Base-by-base conservation (phyloP, 805 yeast species). In the Kodamaea jinghongensis region DNA sequence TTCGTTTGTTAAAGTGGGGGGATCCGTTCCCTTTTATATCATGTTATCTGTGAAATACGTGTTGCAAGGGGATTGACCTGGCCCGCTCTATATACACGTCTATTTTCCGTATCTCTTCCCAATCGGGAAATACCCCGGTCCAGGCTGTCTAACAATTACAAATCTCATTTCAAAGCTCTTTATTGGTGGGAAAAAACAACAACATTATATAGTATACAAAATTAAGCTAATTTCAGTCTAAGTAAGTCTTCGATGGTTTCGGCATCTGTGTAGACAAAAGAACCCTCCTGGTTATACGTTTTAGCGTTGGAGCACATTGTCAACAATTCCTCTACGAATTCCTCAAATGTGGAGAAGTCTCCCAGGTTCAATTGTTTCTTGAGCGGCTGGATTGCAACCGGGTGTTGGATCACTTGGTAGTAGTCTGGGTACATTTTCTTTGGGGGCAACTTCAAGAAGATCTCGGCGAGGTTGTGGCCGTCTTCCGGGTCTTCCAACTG, bases 361-460 rank as follows among this genome's bases (percentile, higher is more conserved):
- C 60, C 67, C 34, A 58, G 60, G 23, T 69, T 66, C 39, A 81
- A 52, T 38, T 70, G 70, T 60, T 76, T 79, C 43, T 64, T 67
- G 39, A 84, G 65, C 47, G 71, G 78, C 37, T 68, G 67, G 36
- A 85, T 59, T 2, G 89, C 73, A 16, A 81, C 75, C 2, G 90
- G 89, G 39, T 63, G 61, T 46, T 66, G 61, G 51, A 85, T 82
- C 39, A 79, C 66, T 50, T 71, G 66, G 56, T 83, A 91, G 59
- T 91, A 91, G 61, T 91, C 97, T 0, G 96, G 93, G 58, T 88
- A 91, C 39, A 79, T 56, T 57, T 76, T 76, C 47, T 76, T 75
- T 0, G 90, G 75, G 3, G 98, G 98, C 38, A 84, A 66, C 33
- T 72, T 77, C 51, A 79, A 56, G 64, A 90, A 90, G 11, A 66